A percentile compares a stretch with the other conserved stretches of the same genome.
Conservation (phyloP, 495 filamentous ascomycete genomes). For the Penicillium soppii region DNA sequence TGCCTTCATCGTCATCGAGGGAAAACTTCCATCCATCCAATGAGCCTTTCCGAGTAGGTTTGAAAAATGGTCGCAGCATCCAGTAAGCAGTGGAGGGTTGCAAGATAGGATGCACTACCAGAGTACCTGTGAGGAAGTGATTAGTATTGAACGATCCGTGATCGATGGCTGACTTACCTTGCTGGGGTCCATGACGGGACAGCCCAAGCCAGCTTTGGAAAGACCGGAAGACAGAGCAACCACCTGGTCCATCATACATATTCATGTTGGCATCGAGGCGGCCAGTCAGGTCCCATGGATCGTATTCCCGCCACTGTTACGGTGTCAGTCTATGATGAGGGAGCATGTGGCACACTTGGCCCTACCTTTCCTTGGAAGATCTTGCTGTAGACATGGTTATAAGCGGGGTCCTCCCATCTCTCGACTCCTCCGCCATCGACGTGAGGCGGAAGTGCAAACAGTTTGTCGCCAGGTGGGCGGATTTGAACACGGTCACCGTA, state of each 20-base stretch:
- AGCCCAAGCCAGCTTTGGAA: slow-evolving; percentile 76
- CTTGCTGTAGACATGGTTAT: slow-evolving; percentile 64
- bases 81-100: slow-evolving; percentile 64
- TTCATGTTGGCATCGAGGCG: slow-evolving; percentile 60
- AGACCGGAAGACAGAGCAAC: slow-evolving; percentile 71
- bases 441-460: slow-evolving; percentile 73
- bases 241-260: slow-evolving; percentile 67
- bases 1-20: slow-evolving; percentile 5
- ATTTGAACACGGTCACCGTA: slow-evolving; percentile 79
- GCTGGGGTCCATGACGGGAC: slow-evolving; percentile 55
- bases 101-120: slow-evolving; percentile 68
- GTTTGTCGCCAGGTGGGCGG: slow-evolving; percentile 49
- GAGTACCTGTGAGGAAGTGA: slow-evolving; percentile 35
- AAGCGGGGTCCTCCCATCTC: slow-evolving; percentile 70
- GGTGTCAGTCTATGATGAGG: neutral
- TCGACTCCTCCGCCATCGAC: slow-evolving; percentile 73
- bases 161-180: slow-evolving; percentile 41
- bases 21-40: slow-evolving; percentile 25
- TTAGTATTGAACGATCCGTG: neutral
- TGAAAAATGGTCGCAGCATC: slow-evolving; percentile 73
- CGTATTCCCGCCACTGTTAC: slow-evolving; percentile 62
- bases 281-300: slow-evolving; percentile 65
- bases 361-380: slow-evolving; percentile 54
- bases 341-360: neutral
- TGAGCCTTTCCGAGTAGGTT: slow-evolving; percentile 38